Conservation (phyloP, 768 basidiomycete genomes). For the Antrodiella citrinella region DNA sequence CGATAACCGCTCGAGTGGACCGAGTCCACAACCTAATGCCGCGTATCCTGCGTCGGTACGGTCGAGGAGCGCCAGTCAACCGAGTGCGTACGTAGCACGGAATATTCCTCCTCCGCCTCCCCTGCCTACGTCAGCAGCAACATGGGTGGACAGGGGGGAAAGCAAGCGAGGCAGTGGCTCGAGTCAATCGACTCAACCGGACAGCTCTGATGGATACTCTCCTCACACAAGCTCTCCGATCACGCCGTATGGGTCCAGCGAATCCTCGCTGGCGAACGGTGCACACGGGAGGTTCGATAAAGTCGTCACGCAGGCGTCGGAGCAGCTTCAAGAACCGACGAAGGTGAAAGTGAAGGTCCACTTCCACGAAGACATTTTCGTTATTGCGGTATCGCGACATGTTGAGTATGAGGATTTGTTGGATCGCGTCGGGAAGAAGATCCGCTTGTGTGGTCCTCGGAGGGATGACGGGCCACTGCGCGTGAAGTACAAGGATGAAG, state of each 20-base stretch:
- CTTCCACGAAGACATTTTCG: conserved; percentile 92
- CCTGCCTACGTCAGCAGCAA: conserved; percentile 33
- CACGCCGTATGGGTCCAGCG: conserved; percentile 86
- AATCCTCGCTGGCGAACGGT: conserved; percentile 56
- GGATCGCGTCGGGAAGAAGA: conserved; percentile 88
- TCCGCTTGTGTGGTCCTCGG: conserved; percentile 80
- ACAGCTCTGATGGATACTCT: conserved; percentile 70
- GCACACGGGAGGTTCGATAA: conserved; percentile 45
- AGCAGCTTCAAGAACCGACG: conserved; percentile 15
- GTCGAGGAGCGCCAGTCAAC: conserved; percentile 76
- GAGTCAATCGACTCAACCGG: conserved; percentile 66
- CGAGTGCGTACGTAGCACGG: conserved; percentile 55
- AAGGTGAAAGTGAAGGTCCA: conserved; percentile 91
- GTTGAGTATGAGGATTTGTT: conserved; percentile 81
- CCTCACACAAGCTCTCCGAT: conserved; percentile 82
- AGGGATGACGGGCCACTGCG: conserved; percentile 74
- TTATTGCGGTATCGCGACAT: conserved; percentile 77
- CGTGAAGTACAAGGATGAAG: conserved; percentile 87
- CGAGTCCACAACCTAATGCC: conserved; percentile 15
- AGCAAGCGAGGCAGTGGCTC: conserved; percentile 79
- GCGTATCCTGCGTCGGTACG: conserved; percentile 26
- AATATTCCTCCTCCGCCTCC: conserved; percentile 42
- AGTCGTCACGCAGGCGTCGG: conserved; percentile 18
- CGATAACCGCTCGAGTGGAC: conserved; percentile 28
- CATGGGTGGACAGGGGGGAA: conserved; percentile 39